Percentiles rank a stretch among this genome's conserved stretches.
Evolutionary conservation across 1,284 basidiomycete species (phyloP).

Genomic region (Cutaneotrichosporon sp.): DNA sequence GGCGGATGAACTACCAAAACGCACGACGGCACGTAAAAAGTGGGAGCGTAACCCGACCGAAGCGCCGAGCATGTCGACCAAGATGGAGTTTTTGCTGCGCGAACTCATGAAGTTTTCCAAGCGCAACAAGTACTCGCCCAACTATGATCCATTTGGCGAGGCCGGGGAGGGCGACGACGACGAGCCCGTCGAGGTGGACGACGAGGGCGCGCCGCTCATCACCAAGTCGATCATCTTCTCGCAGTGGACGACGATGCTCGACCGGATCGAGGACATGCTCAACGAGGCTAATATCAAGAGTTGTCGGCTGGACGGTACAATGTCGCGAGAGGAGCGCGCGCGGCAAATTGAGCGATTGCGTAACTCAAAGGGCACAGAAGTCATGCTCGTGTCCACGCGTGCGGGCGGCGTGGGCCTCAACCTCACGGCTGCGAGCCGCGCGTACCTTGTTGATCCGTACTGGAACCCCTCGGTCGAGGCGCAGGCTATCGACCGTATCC

Average conservation of each 20-base stretch:
- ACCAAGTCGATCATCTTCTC: constrained; percentile 88
- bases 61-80: constrained; percentile 72
- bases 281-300: constrained; percentile 73
- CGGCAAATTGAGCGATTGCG: constrained; percentile 85
- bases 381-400: constrained; percentile 88
- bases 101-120: constrained; percentile 72
- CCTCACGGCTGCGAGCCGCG: constrained; percentile 82
- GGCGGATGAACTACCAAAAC: constrained; percentile 50
- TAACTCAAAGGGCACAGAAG: constrained; percentile 74
- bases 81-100: constrained; percentile 69
- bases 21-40: constrained; percentile 51
- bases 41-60: constrained; percentile 67
- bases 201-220: constrained; percentile 53
- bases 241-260: constrained; percentile 93
- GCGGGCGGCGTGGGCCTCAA: constrained; percentile 97
- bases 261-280: constrained; percentile 88
- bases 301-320: constrained; percentile 89
- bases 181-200: constrained; percentile 58
- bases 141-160: constrained; percentile 66
- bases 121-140: constrained; percentile 72
- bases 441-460: constrained; percentile 83
- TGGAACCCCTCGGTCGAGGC: constrained; percentile 97
- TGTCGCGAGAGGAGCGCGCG: constrained; percentile 89
- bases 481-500: constrained; percentile 90
- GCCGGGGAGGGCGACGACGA: constrained; percentile 63